phyloP scores from a whole-genome alignment of 106 monocot genomes.

The Allium fistulosum region DNA sequence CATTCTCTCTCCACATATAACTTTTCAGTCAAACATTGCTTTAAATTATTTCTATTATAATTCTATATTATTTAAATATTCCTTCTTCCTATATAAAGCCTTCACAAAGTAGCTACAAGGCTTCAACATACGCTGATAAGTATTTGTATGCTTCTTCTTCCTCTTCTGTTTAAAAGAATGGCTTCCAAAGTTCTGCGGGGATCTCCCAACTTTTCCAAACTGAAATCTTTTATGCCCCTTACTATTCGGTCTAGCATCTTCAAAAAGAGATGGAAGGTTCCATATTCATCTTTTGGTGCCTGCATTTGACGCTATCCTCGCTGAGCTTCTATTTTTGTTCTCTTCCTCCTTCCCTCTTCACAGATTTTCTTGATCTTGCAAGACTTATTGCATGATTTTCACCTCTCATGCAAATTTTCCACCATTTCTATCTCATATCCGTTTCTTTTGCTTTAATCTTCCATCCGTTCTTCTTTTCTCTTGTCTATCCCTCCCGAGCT shows the following conservation, averaged over 20 bases:
- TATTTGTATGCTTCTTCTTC: too few relatives aligned
- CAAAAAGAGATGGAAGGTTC: slow-evolving; percentile 14
- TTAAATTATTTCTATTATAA: too few relatives aligned
- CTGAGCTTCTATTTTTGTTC: slow-evolving; percentile 27
- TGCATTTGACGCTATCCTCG: slow-evolving; percentile 23
- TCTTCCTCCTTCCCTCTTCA: neutral
- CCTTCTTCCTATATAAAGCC: too few relatives aligned
- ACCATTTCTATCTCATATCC: too few relatives aligned
- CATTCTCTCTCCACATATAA: too few relatives aligned
- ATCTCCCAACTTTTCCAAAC: neutral
- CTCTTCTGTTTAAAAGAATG: too few relatives aligned
- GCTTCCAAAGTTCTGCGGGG: too few relatives aligned
- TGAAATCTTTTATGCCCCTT: neutral
- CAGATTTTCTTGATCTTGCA: slow-evolving; percentile 65
- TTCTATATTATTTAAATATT: too few relatives aligned
- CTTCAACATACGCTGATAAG: too few relatives aligned
- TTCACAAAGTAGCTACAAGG: too few relatives aligned
- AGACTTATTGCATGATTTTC: slow-evolving; percentile 20
- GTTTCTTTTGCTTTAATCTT: neutral
- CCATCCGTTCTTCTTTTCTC: slow-evolving; percentile 4
- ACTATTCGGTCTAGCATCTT: neutral
- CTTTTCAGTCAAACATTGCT: too few relatives aligned
- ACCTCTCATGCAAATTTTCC: too few relatives aligned
- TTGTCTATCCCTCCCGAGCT: slow-evolving; percentile 57
- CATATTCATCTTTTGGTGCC: neutral